phyloP scores from a whole-genome alignment of 306 rosid species.

The Quercus alba region DNA sequence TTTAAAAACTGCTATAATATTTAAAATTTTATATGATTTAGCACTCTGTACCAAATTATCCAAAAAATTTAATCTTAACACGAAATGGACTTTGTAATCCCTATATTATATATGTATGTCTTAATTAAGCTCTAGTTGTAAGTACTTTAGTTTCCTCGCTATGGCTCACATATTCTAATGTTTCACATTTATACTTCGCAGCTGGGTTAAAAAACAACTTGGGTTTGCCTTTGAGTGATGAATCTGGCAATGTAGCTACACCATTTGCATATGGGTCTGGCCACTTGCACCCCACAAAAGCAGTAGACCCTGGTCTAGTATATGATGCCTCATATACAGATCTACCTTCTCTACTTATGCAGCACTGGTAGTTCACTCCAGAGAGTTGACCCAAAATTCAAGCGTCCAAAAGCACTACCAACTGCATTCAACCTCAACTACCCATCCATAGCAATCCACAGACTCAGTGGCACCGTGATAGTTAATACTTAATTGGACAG shows the following conservation, averaged over 20 bases:
- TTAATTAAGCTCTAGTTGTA: not conserved
- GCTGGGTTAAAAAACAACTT: conserved; percentile 60
- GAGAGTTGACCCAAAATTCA: conserved; percentile 22
- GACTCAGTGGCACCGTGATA: conserved; percentile 36
- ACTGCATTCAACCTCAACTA: conserved; percentile 60
- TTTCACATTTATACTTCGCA: conserved; percentile 18
- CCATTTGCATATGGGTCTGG: conserved; percentile 84
- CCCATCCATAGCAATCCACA: conserved; percentile 70
- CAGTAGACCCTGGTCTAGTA: conserved; percentile 76
- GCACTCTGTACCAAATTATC: no score
- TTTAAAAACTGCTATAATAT: no score
- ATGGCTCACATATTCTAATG: not conserved
- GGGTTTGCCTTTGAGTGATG: conserved; percentile 55
- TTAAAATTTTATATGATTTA: no score
- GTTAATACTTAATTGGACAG: conserved; percentile 44
- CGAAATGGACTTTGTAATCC: no score
- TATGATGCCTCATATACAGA: conserved; percentile 74
- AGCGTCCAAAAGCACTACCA: conserved; percentile 43
- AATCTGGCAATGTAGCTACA: conserved; percentile 46
- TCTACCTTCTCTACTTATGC: conserved; percentile 60
- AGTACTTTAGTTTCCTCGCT: not conserved
- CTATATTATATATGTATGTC: no score
- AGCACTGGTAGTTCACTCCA: conserved; percentile 26
- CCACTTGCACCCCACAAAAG: conserved; percentile 62
- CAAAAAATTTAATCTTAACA: no score